Evolutionary conservation across 2,329 filamentous ascomycete genomes (phyloP).

Genomic region (Monosporascus sp.): DNA sequence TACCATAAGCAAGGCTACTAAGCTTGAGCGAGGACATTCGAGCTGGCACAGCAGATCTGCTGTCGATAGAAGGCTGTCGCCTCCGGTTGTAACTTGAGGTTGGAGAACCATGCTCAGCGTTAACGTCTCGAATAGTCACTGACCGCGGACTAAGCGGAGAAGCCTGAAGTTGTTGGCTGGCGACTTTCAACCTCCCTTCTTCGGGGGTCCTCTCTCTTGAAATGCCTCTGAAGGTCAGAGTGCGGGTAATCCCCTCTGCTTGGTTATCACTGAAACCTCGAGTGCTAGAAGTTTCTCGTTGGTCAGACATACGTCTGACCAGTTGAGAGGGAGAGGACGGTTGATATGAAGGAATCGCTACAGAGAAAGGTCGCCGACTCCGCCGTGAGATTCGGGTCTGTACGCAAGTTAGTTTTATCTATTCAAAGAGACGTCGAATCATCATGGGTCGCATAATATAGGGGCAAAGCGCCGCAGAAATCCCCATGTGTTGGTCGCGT

Average conservation of each 20-base stretch:
- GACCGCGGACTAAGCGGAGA: constrained; percentile 46
- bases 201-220: constrained; percentile 37
- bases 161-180: constrained; percentile 30
- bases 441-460: too few relatives aligned
- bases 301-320: constrained; percentile 51
- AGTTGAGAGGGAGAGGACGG: constrained; percentile 45
- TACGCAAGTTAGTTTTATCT: constrained; percentile 11
- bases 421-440: neutral
- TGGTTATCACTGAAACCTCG: constrained; percentile 37
- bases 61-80: constrained; percentile 45
- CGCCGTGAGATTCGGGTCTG: constrained; percentile 45
- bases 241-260: constrained; percentile 33
- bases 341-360: constrained; percentile 41
- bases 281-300: constrained; percentile 42
- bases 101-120: constrained; percentile 16
- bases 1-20: constrained; percentile 29
- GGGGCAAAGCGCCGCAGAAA: too few relatives aligned
- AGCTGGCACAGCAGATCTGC: constrained; percentile 31
- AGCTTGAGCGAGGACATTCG: constrained; percentile 41
- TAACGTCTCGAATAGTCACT: constrained; percentile 40
- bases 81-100: constrained; percentile 20
- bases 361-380: constrained; percentile 49
- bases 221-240: constrained; percentile 37
- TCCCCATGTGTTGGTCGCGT: too few relatives aligned
- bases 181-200: constrained; percentile 32